These are phyloP conservation scores for Pythium myriotylum DNA, from an alignment of 352 stramenopile species.

Conservation along the genomic window DNA sequence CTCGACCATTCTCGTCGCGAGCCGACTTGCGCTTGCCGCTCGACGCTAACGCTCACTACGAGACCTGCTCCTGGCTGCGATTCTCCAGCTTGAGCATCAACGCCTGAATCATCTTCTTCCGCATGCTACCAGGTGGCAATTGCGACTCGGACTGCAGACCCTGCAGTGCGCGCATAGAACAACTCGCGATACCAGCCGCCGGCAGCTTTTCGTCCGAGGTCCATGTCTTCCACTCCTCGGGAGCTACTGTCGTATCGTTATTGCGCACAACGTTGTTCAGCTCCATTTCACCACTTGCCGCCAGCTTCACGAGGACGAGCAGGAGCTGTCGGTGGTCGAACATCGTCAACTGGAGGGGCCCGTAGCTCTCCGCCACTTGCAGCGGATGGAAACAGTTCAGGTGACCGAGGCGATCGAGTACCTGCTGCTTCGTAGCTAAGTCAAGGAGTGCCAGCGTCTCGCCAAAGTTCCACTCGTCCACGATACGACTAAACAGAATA, in stretches of 20 bases:
- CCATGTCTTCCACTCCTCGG: constrained; percentile 63
- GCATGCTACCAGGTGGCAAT: constrained; percentile 45
- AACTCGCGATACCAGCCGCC: constrained; percentile 42
- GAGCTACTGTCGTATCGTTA: constrained; percentile 36
- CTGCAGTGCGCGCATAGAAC: constrained; percentile 44
- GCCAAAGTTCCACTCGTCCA: constrained; percentile 71
- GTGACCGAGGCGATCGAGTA: constrained; percentile 62
- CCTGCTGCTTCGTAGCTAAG: constrained; percentile 61
- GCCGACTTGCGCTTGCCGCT: not conserved
- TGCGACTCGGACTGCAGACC: constrained; percentile 52
- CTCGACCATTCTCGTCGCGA: not conserved
- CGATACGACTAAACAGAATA: constrained; percentile 63
- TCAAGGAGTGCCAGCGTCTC: constrained; percentile 72
- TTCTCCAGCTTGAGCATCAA: constrained; percentile 65
- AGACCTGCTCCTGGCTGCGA: constrained; percentile 39
- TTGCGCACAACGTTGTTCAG: constrained; percentile 53
- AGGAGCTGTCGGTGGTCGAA: constrained; percentile 65
- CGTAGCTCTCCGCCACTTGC: constrained; percentile 56
- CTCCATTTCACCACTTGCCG: constrained; percentile 44
- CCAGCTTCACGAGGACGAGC: constrained; percentile 57
- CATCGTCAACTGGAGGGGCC: constrained; percentile 42
- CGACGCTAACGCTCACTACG: not conserved
- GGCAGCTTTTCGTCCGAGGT: constrained; percentile 58
- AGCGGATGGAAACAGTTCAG: constrained; percentile 70
- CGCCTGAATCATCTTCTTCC: constrained; percentile 62